Conservation (phyloP, 31 red algal genomes). For the Odonthalia washingtoniensis region DNA sequence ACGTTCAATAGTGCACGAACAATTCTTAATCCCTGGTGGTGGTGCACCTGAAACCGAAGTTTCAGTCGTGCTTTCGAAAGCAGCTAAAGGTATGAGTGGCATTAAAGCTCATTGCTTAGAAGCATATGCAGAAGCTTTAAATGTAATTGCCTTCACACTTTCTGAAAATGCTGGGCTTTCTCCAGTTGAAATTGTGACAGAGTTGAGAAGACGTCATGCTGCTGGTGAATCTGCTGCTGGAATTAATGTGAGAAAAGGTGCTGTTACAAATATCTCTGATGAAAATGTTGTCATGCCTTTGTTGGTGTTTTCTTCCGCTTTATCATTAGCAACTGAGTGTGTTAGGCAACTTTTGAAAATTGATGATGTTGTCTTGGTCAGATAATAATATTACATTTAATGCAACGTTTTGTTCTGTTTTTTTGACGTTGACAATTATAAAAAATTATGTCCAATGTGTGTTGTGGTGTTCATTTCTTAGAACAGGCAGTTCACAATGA, state of each 20-base stretch:
- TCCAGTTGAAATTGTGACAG: slow-evolving; percentile 95
- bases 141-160: slow-evolving; percentile 88
- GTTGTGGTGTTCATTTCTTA: slow-evolving; percentile 46
- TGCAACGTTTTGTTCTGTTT: too few relatives aligned
- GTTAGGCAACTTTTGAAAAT: slow-evolving; percentile 95
- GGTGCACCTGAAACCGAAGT: slow-evolving; percentile 93
- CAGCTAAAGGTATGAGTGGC: slow-evolving; percentile 71
- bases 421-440: too few relatives aligned
- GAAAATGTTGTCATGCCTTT: slow-evolving; percentile 88
- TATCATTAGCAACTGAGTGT: slow-evolving; percentile 90
- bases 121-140: slow-evolving; percentile 87
- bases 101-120: slow-evolving; percentile 86
- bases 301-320: slow-evolving; percentile 84
- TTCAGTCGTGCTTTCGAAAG: slow-evolving; percentile 76
- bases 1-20: slow-evolving; percentile 91
- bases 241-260: slow-evolving; percentile 91
- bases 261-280: slow-evolving; percentile 86
- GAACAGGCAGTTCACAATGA: slow-evolving; percentile 79
- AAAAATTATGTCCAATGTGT: slow-evolving; percentile 9
- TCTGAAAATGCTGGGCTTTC: slow-evolving; percentile 94
- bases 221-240: slow-evolving; percentile 84
- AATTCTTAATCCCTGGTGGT: slow-evolving; percentile 89
- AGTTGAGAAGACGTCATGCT: slow-evolving; percentile 87
- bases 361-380: slow-evolving; percentile 94
- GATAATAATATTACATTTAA: slow-evolving; percentile 64